These are phyloP conservation scores for Lachancea sp. DNA, from an alignment of 805 yeast genomes.

Conservation along the genomic window DNA sequence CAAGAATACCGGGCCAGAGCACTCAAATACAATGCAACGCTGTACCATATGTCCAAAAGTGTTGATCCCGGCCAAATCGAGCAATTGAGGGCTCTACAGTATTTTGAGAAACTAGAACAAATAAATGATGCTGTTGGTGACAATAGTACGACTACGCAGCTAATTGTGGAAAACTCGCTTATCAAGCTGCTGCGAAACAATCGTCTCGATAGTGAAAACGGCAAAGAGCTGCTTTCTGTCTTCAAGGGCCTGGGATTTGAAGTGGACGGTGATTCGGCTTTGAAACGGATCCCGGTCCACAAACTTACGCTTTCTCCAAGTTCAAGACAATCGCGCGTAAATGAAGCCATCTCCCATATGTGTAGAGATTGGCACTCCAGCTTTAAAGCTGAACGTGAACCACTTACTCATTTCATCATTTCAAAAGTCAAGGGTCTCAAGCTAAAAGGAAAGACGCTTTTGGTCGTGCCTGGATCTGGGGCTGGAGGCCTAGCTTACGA, in stretches of 20 bases:
- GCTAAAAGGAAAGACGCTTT: conserved; percentile 37
- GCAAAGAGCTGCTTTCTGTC: conserved; percentile 39
- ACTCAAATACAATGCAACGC: conserved; percentile 15
- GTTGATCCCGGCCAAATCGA: conserved; percentile 7
- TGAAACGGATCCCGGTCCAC: conserved; percentile 13
- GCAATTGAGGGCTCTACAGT: conserved; percentile 40
- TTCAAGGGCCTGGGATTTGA: conserved; percentile 30
- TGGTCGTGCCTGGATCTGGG: conserved; percentile 85
- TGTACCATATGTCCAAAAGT: conserved; percentile 17
- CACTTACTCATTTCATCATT: conserved; percentile 47
- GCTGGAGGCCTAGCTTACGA: conserved; percentile 72
- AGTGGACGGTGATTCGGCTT: neutral
- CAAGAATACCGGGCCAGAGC: conserved; percentile 18
- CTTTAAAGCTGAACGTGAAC: conserved; percentile 45
- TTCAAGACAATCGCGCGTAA: conserved; percentile 39
- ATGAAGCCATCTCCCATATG: conserved; percentile 68
- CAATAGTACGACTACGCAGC: conserved; percentile 45
- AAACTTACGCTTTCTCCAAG: conserved; percentile 11
- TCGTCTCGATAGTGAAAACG: conserved; percentile 7
- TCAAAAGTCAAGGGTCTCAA: conserved; percentile 33
- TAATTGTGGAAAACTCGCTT: conserved; percentile 38
- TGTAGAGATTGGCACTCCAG: conserved; percentile 68
- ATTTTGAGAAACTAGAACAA: conserved; percentile 43
- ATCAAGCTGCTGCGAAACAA: conserved; percentile 22
- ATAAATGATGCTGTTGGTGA: conserved; percentile 42